A percentile compares a stretch with the other conserved stretches of the same genome.
Conservation (phyloP, 2,329 filamentous ascomycete genomes). For the Ceratocystis destructans region DNA sequence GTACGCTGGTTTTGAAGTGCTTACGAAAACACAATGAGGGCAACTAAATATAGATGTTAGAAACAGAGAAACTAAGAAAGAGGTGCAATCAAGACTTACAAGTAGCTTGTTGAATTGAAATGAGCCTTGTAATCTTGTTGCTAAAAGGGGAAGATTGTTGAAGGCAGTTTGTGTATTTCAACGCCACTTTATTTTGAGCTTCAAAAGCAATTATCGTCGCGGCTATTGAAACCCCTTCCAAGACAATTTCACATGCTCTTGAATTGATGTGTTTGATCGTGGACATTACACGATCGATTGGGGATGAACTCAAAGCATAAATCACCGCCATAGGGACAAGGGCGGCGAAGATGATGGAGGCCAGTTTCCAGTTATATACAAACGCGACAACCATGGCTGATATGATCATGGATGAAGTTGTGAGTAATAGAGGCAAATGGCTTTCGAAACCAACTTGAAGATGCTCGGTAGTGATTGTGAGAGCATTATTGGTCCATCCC, state of each 20-base stretch:
- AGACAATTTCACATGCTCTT: slow-evolving; percentile 28
- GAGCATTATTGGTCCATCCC: slow-evolving; percentile 37
- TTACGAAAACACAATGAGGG: slow-evolving; percentile 13
- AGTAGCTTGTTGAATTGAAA: slow-evolving; percentile 23
- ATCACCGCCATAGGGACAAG: slow-evolving; percentile 31
- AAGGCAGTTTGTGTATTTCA: slow-evolving; percentile 28
- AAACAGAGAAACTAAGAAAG: background rate
- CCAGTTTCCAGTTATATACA: slow-evolving; percentile 38
- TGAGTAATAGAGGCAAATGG: slow-evolving; percentile 33
- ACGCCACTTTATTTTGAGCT: slow-evolving; percentile 27
- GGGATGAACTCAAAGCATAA: slow-evolving; percentile 26
- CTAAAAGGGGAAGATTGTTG: slow-evolving; percentile 27
- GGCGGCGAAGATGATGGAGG: slow-evolving; percentile 34
- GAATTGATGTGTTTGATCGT: slow-evolving; percentile 28
- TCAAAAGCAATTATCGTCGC: slow-evolving; percentile 33
- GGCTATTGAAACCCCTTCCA: slow-evolving; percentile 30
- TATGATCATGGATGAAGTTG: slow-evolving; percentile 30
- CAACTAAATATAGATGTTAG: slow-evolving; percentile 1
- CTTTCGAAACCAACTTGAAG: slow-evolving; percentile 43
- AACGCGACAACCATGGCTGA: slow-evolving; percentile 39
- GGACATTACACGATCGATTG: slow-evolving; percentile 26
- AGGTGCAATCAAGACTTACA: slow-evolving; percentile 2
- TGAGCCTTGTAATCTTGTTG: slow-evolving; percentile 21
- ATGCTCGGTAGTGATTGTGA: slow-evolving; percentile 39
- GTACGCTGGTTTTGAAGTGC: background rate